Evolutionary conservation across 192 early-diverging fungal species (phyloP).

Genomic region (Phycomyces blakesleeanus): DNA sequence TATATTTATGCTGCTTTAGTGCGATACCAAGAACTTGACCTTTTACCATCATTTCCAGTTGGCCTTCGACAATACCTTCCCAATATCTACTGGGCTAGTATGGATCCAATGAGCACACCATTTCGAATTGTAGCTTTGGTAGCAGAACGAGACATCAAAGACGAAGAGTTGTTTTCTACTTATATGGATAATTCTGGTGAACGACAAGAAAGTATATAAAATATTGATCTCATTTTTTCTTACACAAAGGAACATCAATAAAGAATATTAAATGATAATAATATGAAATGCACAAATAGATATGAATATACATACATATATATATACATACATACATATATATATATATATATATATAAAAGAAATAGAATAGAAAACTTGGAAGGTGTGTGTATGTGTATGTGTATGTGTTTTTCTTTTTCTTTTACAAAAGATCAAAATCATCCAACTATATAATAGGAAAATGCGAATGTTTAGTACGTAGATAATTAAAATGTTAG

Average conservation of each 20-base stretch:
- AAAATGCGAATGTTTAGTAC: too few species aligned
- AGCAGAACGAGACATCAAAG: conserved; percentile 24
- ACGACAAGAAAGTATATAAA: too few species aligned
- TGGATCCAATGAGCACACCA: conserved; percentile 24
- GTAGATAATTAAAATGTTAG: too few species aligned
- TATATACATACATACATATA: too few species aligned
- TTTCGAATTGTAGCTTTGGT: conserved; percentile 36
- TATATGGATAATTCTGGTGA: conserved; percentile 34
- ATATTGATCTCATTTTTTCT: not conserved
- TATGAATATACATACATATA: too few species aligned
- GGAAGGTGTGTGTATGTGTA: too few species aligned
- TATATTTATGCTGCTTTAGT: too few species aligned
- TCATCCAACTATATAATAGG: conserved; percentile 66
- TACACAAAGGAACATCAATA: not conserved
- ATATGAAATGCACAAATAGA: not conserved
- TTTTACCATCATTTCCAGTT: conserved; percentile 28
- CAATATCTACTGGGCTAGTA: conserved; percentile 37
- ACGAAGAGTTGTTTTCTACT: conserved; percentile 46
- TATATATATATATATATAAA: too few species aligned
- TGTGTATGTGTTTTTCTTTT: not conserved
- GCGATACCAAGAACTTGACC: conserved; percentile 44
- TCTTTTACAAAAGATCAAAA: conserved; percentile 74
- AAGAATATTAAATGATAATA: not conserved
- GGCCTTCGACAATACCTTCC: conserved; percentile 41
- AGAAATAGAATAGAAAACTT: too few species aligned